These are phyloP conservation scores for Hypoxylon rubiginosum DNA, from an alignment of 2,329 filamentous ascomycete species.

Conservation along the genomic window DNA sequence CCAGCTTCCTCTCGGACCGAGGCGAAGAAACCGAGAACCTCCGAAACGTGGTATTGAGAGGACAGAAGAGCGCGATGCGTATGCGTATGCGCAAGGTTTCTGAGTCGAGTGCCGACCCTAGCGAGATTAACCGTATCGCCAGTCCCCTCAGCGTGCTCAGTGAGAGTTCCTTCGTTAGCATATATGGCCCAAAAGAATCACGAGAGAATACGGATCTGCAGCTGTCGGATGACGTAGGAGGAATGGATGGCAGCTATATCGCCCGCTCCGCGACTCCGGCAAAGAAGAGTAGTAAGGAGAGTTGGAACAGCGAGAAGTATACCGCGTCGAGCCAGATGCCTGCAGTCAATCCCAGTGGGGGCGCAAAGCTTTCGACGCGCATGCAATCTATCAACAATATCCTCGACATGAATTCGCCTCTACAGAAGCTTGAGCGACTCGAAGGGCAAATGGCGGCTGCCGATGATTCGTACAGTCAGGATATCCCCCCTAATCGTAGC, in stretches of 20 bases:
- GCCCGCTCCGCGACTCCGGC: constrained; percentile 43
- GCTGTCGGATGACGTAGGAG: constrained; percentile 36
- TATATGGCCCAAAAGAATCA: constrained; percentile 64
- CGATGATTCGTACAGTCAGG: constrained; percentile 50
- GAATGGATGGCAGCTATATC: constrained; percentile 44
- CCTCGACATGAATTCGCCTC: constrained; percentile 61
- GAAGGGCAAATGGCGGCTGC: constrained; percentile 50
- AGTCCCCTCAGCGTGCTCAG: constrained; percentile 76
- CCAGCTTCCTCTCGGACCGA: constrained; percentile 73
- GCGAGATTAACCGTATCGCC: constrained; percentile 57
- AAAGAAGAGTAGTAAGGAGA: constrained; percentile 29
- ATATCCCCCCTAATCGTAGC: constrained; percentile 44
- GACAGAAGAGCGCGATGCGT: constrained; percentile 63
- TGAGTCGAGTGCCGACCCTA: constrained; percentile 57
- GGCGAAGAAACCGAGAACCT: constrained; percentile 72
- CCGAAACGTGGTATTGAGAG: constrained; percentile 69
- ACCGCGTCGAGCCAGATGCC: constrained; percentile 43
- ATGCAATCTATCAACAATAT: constrained; percentile 63
- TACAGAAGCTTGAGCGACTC: constrained; percentile 64
- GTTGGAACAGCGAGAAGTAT: constrained; percentile 41
- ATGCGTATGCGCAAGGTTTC: constrained; percentile 63
- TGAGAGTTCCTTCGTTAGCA: constrained; percentile 75
- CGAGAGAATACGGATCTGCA: constrained; percentile 33
- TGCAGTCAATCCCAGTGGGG: constrained; percentile 52
- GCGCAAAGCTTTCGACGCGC: constrained; percentile 51